A percentile compares a stretch with the other conserved stretches of the same genome.
Conservation (phyloP, 1,139 yeast genomes). For the Spathaspora sp. region DNA sequence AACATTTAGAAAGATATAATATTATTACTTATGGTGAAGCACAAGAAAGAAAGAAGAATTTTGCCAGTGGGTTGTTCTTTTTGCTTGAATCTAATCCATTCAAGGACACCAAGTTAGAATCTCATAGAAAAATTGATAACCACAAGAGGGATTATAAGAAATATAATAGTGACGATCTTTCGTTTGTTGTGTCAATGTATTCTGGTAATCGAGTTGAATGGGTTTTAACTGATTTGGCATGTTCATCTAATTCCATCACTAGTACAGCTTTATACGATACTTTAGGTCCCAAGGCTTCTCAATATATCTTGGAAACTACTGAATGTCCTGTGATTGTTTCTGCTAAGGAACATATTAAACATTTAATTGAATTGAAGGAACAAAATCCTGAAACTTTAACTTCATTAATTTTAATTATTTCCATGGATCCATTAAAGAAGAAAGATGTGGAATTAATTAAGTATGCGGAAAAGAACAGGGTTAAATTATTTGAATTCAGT, state of each 20-base stretch:
- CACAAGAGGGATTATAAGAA: slow-evolving; percentile 22
- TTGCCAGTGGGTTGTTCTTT: slow-evolving; percentile 35
- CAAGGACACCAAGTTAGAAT: slow-evolving; percentile 19
- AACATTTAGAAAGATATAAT: slow-evolving; percentile 20
- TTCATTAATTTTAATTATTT: slow-evolving; percentile 29
- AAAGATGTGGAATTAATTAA: slow-evolving; percentile 19
- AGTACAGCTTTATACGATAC: slow-evolving; percentile 43
- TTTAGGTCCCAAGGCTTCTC: slow-evolving; percentile 36
- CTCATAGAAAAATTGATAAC: slow-evolving; percentile 28
- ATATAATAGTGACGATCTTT: slow-evolving; percentile 24
- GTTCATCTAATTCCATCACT: slow-evolving; percentile 35
- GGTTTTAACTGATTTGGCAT: slow-evolving; percentile 39
- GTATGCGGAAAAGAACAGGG: slow-evolving; percentile 21
- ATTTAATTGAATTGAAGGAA: slow-evolving; percentile 27
- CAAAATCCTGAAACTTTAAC: slow-evolving; percentile 24
- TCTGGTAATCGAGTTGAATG: slow-evolving; percentile 40
- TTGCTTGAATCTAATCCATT: slow-evolving; percentile 30
- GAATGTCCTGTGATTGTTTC: slow-evolving; percentile 36
- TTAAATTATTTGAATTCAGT: slow-evolving; percentile 30
- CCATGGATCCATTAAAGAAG: slow-evolving; percentile 34
- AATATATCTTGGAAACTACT: slow-evolving; percentile 33
- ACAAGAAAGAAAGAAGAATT: slow-evolving; percentile 19
- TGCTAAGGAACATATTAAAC: slow-evolving; percentile 29
- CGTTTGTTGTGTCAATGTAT: slow-evolving; percentile 36
- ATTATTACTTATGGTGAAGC: slow-evolving; percentile 23